phyloP scores from a whole-genome alignment of 305 asterid species.

The Fraxinus greggii region DNA sequence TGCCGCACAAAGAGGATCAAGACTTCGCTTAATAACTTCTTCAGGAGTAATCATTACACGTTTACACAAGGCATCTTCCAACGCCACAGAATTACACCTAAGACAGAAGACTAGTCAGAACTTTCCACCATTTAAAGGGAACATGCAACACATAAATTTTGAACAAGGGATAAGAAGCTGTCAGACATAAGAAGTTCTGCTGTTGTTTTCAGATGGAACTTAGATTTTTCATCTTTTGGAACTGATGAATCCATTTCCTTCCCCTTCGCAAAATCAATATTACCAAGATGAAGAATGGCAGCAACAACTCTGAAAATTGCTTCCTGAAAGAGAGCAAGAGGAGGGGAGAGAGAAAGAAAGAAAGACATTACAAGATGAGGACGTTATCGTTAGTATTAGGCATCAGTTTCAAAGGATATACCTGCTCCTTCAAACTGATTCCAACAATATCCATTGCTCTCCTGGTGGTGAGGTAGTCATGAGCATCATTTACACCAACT shows the following conservation, averaged over 20 bases:
- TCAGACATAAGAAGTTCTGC: conserved; percentile 88
- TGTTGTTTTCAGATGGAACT: conserved; percentile 80
- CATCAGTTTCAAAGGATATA: conserved; percentile 25
- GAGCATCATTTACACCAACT: conserved; percentile 81
- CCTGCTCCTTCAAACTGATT: conserved; percentile 87
- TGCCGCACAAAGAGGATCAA: conserved; percentile 92
- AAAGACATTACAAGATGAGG: background rate
- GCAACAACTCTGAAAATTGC: conserved; percentile 97
- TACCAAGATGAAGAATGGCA: conserved; percentile 90
- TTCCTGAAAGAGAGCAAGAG: conserved; percentile 52
- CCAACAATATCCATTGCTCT: conserved; percentile 99
- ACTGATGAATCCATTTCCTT: conserved; percentile 85
- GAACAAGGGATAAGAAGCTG: conserved; percentile 33
- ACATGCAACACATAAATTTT: conserved; percentile 32
- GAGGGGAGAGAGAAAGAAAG: background rate
- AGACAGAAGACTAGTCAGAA: conserved; percentile 31
- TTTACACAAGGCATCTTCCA: conserved; percentile 96
- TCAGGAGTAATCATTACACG: conserved; percentile 99
- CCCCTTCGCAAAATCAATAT: conserved; percentile 88
- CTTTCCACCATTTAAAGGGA: conserved; percentile 28
- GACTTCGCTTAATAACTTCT: conserved; percentile 97
- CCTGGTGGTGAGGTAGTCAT: conserved; percentile 89
- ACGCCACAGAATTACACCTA: conserved; percentile 84
- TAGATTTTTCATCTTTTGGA: conserved; percentile 75
- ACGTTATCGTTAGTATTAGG: conserved; percentile 11